A percentile compares a stretch with the other conserved stretches of the same genome.
phyloP scores from a whole-genome alignment of 176 grass and related monocot genomes.

The Triticum aestivum region IWGSC_CS_RefSeq_v2.1 NC_057796.1:318312657-318313156 shows the following conservation, averaged over 20 bases:
- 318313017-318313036: not conserved
- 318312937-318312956: not conserved
- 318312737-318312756: slow-evolving; percentile 70
- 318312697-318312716: slow-evolving; percentile 68
- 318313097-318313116: not conserved
- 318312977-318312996: not conserved
- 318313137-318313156: not conserved
- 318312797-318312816: slow-evolving; percentile 63
- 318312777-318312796: slow-evolving; percentile 53
- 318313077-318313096: not conserved
- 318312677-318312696: not conserved
- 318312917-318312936: not conserved
- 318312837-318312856: not conserved
- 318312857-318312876: not conserved
- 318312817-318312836: slow-evolving; percentile 67
- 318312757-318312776: slow-evolving; percentile 65
- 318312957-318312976: not conserved
- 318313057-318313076: not conserved
- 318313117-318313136: not conserved
- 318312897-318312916: not conserved
- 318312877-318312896: not conserved
- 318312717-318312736: slow-evolving; percentile 61
- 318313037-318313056: not conserved
- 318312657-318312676: not conserved
- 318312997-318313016: not conserved